Percentiles rank a stretch among this genome's conserved stretches.
Evolutionary conservation across 208 protist genomes (phyloP).

Genomic region (Chromosphaera perkinsii): DNA sequence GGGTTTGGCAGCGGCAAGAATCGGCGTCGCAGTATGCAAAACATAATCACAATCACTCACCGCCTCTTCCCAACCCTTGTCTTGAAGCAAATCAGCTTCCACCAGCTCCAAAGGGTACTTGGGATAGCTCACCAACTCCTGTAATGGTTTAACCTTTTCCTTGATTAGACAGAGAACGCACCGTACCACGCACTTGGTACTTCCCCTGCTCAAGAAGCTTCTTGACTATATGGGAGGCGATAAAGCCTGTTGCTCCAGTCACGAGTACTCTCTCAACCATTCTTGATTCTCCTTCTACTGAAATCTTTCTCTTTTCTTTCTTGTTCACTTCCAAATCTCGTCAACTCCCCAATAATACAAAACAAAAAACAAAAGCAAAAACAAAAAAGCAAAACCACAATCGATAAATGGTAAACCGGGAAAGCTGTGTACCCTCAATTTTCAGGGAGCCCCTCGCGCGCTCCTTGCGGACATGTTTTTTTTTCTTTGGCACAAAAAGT

Average conservation of each 20-base stretch:
- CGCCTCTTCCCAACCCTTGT: background rate
- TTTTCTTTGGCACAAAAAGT: too few relatives aligned
- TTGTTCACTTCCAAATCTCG: too few relatives aligned
- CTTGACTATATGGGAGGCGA: constrained; percentile 31
- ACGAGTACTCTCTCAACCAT: too few relatives aligned
- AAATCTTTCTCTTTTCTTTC: too few relatives aligned
- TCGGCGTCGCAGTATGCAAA: constrained; percentile 33
- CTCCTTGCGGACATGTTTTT: too few relatives aligned
- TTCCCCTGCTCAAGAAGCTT: constrained; percentile 16
- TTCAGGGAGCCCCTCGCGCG: too few relatives aligned
- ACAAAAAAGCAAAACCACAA: too few relatives aligned
- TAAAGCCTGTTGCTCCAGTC: constrained; percentile 20
- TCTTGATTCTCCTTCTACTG: too few relatives aligned
- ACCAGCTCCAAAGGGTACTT: constrained; percentile 32
- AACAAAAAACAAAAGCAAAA: too few relatives aligned
- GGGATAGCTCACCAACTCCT: background rate
- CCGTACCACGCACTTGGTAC: constrained; percentile 29
- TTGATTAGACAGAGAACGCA: constrained; percentile 13
- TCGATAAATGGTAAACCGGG: too few relatives aligned
- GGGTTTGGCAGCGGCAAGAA: background rate
- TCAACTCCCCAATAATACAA: too few relatives aligned
- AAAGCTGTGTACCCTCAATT: too few relatives aligned
- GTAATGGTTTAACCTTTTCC: constrained; percentile 3
- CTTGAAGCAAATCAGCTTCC: constrained; percentile 29
- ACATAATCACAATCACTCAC: constrained; percentile 25